Percentiles rank a stretch among this genome's conserved stretches.
Conservation (phyloP, 1,284 basidiomycete genomes). For the Stereum hirsutum region DNA sequence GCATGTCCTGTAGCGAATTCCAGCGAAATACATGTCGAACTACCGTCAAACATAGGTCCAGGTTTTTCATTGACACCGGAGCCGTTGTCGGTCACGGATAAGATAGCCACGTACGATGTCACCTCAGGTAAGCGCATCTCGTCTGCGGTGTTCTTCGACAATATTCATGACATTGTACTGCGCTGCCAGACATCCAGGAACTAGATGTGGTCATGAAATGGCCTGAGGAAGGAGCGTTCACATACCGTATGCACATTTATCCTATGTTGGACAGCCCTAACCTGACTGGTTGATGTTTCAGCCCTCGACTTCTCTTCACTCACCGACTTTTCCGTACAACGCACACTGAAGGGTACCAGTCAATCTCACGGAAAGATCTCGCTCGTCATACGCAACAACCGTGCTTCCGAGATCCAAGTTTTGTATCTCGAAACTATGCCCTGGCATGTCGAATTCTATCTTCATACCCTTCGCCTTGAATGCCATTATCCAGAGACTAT, state of each 20-base stretch:
- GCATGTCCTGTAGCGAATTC: conserved; percentile 50
- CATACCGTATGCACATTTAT: conserved; percentile 35
- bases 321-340: conserved; percentile 48
- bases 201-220: conserved; percentile 51
- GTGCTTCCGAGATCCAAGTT: conserved; percentile 37
- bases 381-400: conserved; percentile 63
- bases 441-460: conserved; percentile 84
- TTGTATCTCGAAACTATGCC: conserved; percentile 90
- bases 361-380: conserved; percentile 73
- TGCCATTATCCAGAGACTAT: conserved; percentile 21
- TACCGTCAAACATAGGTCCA: conserved; percentile 28
- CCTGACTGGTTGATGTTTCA: conserved; percentile 9
- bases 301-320: conserved; percentile 18
- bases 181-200: conserved; percentile 18
- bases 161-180: conserved; percentile 8
- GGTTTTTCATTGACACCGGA: conserved; percentile 40
- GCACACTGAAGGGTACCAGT: conserved; percentile 67
- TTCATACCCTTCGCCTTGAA: conserved; percentile 65
- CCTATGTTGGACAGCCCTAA: background rate
- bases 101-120: conserved; percentile 39
- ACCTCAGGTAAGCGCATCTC: conserved; percentile 35
- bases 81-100: conserved; percentile 24
- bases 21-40: conserved; percentile 40
- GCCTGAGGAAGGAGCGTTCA: conserved; percentile 40
- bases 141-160: conserved; percentile 1